A percentile compares a stretch with the other conserved stretches of the same genome.
Conservation (phyloP, 768 basidiomycete species). For the Naganishia kalamii region DNA sequence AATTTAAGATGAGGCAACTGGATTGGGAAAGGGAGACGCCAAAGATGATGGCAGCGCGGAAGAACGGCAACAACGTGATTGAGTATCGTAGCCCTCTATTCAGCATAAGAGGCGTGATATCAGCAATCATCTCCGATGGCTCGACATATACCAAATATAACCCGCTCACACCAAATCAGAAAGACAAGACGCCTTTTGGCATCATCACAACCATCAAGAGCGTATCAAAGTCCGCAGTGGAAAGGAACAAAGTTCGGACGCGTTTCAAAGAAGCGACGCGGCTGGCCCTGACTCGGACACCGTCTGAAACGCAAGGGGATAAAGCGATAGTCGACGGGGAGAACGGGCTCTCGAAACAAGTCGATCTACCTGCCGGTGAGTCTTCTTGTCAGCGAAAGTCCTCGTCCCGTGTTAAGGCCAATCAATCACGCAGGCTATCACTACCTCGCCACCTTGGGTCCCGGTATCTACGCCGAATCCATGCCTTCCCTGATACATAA, state of each 20-base stretch:
- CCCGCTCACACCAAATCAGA: background rate
- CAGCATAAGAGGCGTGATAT: conserved; percentile 4
- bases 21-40: conserved; percentile 13
- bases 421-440: background rate
- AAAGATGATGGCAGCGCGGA: background rate
- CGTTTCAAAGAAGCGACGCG: conserved; percentile 24
- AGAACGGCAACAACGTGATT: background rate
- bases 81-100: conserved; percentile 6
- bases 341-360: background rate
- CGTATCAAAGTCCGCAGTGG: conserved; percentile 17
- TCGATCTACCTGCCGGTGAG: background rate
- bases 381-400: background rate
- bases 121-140: background rate
- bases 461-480: conserved; percentile 12
- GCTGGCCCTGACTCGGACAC: conserved; percentile 12
- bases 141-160: background rate
- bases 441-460: conserved; percentile 1
- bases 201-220: conserved; percentile 23
- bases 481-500: conserved; percentile 5
- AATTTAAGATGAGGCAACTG: conserved; percentile 2
- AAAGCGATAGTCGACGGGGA: background rate
- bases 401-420: background rate
- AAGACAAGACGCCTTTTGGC: conserved; percentile 15
- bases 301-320: background rate
- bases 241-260: conserved; percentile 19